Percentiles rank a stretch among this genome's conserved stretches.
Conservation (phyloP, 2,329 filamentous ascomycete genomes). For the Myriosclerotinia duriaeana region DNA sequence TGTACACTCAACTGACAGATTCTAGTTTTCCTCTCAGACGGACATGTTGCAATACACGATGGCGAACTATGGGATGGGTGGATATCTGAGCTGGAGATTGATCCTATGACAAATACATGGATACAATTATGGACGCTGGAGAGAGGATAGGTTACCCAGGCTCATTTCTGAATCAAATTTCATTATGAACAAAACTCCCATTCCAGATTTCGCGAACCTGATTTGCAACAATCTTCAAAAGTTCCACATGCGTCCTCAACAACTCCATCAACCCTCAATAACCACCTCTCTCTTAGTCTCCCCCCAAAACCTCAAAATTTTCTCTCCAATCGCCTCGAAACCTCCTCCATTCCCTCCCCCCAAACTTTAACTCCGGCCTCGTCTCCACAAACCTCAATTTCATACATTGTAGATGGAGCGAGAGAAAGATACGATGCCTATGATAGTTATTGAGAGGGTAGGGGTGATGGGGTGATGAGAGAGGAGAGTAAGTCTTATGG, state of each 20-base stretch:
- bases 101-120: too few relatives aligned
- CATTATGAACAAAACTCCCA: not conserved
- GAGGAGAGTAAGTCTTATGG: constrained; percentile 18
- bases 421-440: constrained; percentile 41
- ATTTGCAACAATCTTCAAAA: not conserved
- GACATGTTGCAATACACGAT: too few relatives aligned
- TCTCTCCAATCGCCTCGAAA: not conserved
- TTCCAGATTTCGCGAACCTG: not conserved
- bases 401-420: constrained; percentile 28
- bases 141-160: not conserved
- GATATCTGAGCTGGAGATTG: too few relatives aligned
- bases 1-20: too few relatives aligned
- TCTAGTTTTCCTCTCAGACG: too few relatives aligned
- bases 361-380: constrained; percentile 38
- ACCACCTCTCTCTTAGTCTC: not conserved
- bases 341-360: constrained; percentile 21
- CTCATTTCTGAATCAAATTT: too few relatives aligned
- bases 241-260: not conserved
- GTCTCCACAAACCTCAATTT: constrained; percentile 40
- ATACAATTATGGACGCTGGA: too few relatives aligned
- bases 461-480: constrained; percentile 31
- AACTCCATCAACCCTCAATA: constrained; percentile 6
- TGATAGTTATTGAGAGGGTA: constrained; percentile 42
- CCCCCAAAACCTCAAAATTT: constrained; percentile 3
- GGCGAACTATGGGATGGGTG: too few relatives aligned